Evolutionary conservation across 352 stramenopile genomes (phyloP).

Genomic region (Globisporangium irregulare): DNA sequence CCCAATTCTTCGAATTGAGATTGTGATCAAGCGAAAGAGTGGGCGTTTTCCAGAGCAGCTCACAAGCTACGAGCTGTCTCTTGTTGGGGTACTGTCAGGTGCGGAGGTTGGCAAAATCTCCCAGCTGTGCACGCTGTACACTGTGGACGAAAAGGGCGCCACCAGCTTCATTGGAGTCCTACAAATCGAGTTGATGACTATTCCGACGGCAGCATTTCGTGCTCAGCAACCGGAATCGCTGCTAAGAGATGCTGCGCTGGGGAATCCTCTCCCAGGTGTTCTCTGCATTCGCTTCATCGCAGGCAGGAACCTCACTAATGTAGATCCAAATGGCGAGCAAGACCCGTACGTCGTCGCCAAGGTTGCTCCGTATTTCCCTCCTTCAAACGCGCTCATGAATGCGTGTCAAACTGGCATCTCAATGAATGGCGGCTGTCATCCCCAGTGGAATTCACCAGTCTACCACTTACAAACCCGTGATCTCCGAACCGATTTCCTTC

Average conservation of each 20-base stretch:
- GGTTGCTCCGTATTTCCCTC: conserved; percentile 19
- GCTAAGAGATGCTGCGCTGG: neutral
- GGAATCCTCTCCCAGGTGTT: conserved; percentile 21
- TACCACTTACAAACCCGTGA: conserved; percentile 31
- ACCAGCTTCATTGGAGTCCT: conserved; percentile 13
- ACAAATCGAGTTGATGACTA: conserved; percentile 15
- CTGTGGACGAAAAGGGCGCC: neutral
- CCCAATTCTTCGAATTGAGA: conserved; percentile 35
- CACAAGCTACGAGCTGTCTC: conserved; percentile 21
- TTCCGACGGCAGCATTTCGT: neutral
- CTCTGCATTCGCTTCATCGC: conserved; percentile 43
- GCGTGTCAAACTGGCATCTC: conserved; percentile 41
- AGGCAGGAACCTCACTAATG: conserved; percentile 41
- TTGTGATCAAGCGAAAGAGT: conserved; percentile 24
- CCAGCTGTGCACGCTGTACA: conserved; percentile 23
- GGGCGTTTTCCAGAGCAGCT: conserved; percentile 29
- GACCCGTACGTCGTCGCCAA: conserved; percentile 43
- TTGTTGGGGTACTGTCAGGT: conserved; percentile 19
- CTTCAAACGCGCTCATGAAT: conserved; percentile 2
- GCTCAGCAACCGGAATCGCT: neutral
- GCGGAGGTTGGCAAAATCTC: conserved; percentile 4
- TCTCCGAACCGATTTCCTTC: conserved; percentile 32
- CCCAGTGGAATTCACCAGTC: conserved; percentile 44
- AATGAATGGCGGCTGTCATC: conserved; percentile 46
- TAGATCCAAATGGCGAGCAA: conserved; percentile 48